phyloP scores from a whole-genome alignment of 306 rosid species.

The Prosopis cineraria region DNA sequence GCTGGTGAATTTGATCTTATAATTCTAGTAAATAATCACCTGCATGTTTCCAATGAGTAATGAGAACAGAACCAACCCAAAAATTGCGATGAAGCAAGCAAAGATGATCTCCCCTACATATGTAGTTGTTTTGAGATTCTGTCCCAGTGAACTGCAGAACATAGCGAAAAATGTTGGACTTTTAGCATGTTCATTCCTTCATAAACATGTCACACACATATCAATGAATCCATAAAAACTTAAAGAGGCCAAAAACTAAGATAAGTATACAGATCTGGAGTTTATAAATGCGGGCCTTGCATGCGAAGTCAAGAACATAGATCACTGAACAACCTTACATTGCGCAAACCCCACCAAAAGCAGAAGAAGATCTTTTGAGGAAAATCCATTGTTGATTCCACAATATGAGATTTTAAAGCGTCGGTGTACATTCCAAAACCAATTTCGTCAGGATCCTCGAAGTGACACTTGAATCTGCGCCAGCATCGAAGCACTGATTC shows the following conservation, averaged over 20 bases:
- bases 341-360: constrained; percentile 96
- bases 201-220: background rate
- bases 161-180: background rate
- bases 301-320: background rate
- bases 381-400: constrained; percentile 43
- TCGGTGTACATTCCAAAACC: constrained; percentile 67
- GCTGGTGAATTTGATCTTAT: background rate
- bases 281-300: constrained; percentile 4
- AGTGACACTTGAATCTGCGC: constrained; percentile 53
- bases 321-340: constrained; percentile 59
- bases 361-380: constrained; percentile 71
- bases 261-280: background rate
- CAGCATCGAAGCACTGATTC: constrained; percentile 70
- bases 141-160: constrained; percentile 77
- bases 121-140: constrained; percentile 74
- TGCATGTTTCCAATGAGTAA: constrained; percentile 91
- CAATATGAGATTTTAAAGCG: constrained; percentile 56
- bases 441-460: constrained; percentile 43
- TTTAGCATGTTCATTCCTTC: background rate
- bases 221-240: background rate
- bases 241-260: background rate
- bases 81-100: constrained; percentile 65
- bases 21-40: constrained; percentile 49
- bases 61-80: constrained; percentile 78
- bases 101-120: constrained; percentile 57